Evolutionary conservation across 805 yeast species (phyloP).

Genomic region (Lachancea meyersii): DNA sequence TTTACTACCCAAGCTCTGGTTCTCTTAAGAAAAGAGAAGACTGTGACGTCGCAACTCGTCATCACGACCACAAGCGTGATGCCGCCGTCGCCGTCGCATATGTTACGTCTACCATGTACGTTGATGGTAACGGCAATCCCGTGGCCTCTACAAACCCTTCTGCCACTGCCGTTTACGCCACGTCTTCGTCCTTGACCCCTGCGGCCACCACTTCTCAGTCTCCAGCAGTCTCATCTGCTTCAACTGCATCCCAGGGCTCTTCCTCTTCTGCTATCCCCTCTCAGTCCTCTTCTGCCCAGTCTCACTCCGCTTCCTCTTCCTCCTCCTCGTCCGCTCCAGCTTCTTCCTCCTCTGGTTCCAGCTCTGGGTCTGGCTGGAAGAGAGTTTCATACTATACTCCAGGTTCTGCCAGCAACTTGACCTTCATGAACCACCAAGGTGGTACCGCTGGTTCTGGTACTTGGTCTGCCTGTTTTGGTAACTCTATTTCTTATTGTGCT

Average conservation of each 20-base stretch:
- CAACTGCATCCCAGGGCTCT: constrained; percentile 14
- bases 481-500: constrained; percentile 81
- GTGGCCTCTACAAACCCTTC: constrained; percentile 27
- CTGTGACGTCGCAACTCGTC: constrained; percentile 31
- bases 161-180: constrained; percentile 14
- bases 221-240: constrained; percentile 12
- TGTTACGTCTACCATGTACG: constrained; percentile 74
- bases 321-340: constrained; percentile 29
- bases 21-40: constrained; percentile 41
- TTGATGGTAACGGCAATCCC: constrained; percentile 48
- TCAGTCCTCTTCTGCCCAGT: constrained; percentile 15
- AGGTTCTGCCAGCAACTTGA: constrained; percentile 63
- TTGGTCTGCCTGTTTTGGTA: constrained; percentile 83
- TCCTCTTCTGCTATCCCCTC: constrained; percentile 12
- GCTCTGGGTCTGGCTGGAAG: constrained; percentile 55
- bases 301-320: constrained; percentile 25
- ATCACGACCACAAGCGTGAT: constrained; percentile 51
- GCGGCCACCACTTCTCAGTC: constrained; percentile 13
- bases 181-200: constrained; percentile 25
- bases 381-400: constrained; percentile 72
- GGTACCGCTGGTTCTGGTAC: constrained; percentile 80
- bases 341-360: constrained; percentile 31
- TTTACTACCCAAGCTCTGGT: constrained; percentile 63
- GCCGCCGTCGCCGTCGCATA: constrained; percentile 57
- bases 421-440: constrained; percentile 84